phyloP scores from a whole-genome alignment of 805 yeast genomes.

The Zygotorulaspora danielsina region DNA sequence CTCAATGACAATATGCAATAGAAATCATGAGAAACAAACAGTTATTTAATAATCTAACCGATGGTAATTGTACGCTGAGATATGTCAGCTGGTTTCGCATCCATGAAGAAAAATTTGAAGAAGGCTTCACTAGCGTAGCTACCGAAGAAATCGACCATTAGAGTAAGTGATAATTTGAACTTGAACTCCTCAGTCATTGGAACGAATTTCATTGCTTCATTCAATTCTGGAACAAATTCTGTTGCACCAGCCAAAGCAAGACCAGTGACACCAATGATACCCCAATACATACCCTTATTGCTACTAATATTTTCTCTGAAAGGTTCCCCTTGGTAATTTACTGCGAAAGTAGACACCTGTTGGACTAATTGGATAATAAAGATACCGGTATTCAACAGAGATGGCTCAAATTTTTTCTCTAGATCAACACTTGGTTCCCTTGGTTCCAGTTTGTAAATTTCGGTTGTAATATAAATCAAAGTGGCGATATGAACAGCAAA shows the following conservation, averaged over 20 bases:
- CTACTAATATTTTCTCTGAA: slow-evolving; percentile 86
- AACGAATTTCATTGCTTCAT: slow-evolving; percentile 87
- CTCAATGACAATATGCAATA: neutral
- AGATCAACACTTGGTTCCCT: slow-evolving; percentile 85
- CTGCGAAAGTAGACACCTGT: slow-evolving; percentile 96
- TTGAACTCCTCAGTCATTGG: slow-evolving; percentile 76
- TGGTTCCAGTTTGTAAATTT: slow-evolving; percentile 86
- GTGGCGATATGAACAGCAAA: slow-evolving; percentile 88
- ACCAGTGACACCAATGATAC: slow-evolving; percentile 83
- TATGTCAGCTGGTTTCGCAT: slow-evolving; percentile 87
- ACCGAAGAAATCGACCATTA: slow-evolving; percentile 70
- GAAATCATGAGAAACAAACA: neutral
- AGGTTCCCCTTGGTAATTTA: slow-evolving; percentile 95
- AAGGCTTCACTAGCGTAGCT: slow-evolving; percentile 73
- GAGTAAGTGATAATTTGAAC: slow-evolving; percentile 64
- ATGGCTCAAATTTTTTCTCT: slow-evolving; percentile 83
- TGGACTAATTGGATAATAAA: slow-evolving; percentile 91
- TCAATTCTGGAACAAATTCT: slow-evolving; percentile 90
- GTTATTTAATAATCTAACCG: neutral
- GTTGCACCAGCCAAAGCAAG: slow-evolving; percentile 89
- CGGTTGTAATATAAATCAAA: slow-evolving; percentile 74
- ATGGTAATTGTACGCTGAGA: slow-evolving; percentile 40
- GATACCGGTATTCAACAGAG: slow-evolving; percentile 92
- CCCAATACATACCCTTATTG: slow-evolving; percentile 96
- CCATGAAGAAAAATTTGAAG: slow-evolving; percentile 85